Evolutionary conservation across 1,139 yeast species (phyloP).

Genomic region (Yamadazyma triangularis): DNA sequence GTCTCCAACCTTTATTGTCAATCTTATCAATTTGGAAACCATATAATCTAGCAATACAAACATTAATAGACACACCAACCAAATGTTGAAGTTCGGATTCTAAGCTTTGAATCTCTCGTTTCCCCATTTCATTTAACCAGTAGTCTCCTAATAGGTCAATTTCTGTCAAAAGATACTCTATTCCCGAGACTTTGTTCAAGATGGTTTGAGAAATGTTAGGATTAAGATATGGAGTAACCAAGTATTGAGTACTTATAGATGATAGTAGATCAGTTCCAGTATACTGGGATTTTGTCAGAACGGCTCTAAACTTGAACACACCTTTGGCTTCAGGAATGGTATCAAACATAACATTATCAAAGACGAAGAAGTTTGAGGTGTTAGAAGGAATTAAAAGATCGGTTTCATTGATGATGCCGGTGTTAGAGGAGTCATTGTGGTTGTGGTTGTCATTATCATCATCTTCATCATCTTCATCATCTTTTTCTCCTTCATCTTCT

Average conservation of each 20-base stretch:
- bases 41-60: constrained; percentile 57
- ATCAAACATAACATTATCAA: constrained; percentile 58
- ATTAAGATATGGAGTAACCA: constrained; percentile 71
- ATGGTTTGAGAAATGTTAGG: constrained; percentile 22
- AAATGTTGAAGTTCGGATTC: constrained; percentile 71
- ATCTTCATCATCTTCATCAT: not conserved
- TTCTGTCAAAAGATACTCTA: constrained; percentile 63
- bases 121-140: constrained; percentile 74
- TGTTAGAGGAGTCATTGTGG: too few relatives aligned
- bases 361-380: constrained; percentile 47
- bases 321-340: constrained; percentile 35
- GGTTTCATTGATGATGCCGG: constrained; percentile 8
- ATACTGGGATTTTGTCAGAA: constrained; percentile 59
- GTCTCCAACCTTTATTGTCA: constrained; percentile 47
- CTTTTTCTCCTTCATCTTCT: constrained; percentile 15
- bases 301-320: constrained; percentile 63
- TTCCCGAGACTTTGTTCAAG: constrained; percentile 28
- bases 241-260: constrained; percentile 49
- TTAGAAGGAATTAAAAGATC: constrained; percentile 14
- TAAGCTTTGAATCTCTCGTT: constrained; percentile 61
- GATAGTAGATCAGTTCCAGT: constrained; percentile 49
- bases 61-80: constrained; percentile 49
- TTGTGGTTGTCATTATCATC: too few relatives aligned
- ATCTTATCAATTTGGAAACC: constrained; percentile 68
- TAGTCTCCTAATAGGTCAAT: constrained; percentile 57